Evolutionary conservation across 2,329 filamentous ascomycete species (phyloP), one percentile per base, ranked within the genome.

Genomic region (Macrophomina pseudophaseolina): DNA sequence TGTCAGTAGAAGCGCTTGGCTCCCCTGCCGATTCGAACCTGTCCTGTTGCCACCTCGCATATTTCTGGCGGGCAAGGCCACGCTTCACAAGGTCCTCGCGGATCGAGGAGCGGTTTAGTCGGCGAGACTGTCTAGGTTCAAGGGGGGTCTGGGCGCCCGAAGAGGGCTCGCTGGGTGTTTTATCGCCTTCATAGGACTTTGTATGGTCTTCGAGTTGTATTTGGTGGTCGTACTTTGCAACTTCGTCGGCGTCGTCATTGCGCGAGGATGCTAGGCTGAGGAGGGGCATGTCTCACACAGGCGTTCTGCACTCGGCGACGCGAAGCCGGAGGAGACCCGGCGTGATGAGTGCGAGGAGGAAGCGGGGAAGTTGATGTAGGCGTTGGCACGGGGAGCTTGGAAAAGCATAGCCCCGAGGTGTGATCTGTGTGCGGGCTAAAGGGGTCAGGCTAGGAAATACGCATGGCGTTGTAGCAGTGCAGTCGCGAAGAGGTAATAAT

Each of bases 201-300:
- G 82, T 79, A 58, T 80, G 79, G 76, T 92, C 89, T 70, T 91
- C 82, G 44, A 94, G 86, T 70, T 76, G 80, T 74, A 94, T 93
- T 75, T 89, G 88, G 77, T 92, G 90, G 72, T 90, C 88, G 73
- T 62, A 62, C 30, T 63, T 66, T 9, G 65, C 56, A 30, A 49
- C 18, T 38, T 35, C 58, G 48, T 49, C n/a, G 49, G 56, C 56
- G 58, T 66, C 65, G 48, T 66, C 58, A 28, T 23, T 51, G 65
- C 65, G 56, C 11, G 65, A 63, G 28, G 48, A 33, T 32, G 38
- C 42, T 48, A 66, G 28, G 30, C 65, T 56, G 7, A 63, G 48
- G 58, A 66, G 32, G 52, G 65, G 53, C 65, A 66, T 66, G 38
- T 33, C 49, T 60, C 23, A 44, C 32, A 23, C 58, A 35, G 5